phyloP scores from a whole-genome alignment of 2,329 filamentous ascomycete genomes.

The Neofusicoccum sp. region DNA sequence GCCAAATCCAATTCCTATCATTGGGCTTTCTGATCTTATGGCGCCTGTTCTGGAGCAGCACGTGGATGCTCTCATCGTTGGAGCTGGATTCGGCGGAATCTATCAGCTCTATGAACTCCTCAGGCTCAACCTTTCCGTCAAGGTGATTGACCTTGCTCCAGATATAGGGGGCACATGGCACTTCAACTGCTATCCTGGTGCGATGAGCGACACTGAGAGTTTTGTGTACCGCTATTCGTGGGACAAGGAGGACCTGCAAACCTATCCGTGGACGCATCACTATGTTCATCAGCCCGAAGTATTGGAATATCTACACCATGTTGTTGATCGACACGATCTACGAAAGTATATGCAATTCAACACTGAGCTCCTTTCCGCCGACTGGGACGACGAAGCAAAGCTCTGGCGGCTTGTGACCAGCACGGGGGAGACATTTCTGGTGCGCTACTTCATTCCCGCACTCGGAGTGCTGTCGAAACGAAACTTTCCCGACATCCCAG shows the following conservation, averaged over 20 bases:
- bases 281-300: slow-evolving; percentile 41
- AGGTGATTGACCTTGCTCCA: slow-evolving; percentile 28
- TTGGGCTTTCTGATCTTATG: background rate
- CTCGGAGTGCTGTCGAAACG: slow-evolving; percentile 37
- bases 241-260: slow-evolving; percentile 37
- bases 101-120: slow-evolving; percentile 32
- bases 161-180: slow-evolving; percentile 32
- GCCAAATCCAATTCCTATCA: too few species aligned
- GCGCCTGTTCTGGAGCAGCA: background rate
- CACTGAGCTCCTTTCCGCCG: slow-evolving; percentile 38
- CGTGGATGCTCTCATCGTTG: slow-evolving; percentile 31
- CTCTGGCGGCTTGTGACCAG: slow-evolving; percentile 37
- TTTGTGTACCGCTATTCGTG: slow-evolving; percentile 38
- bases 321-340: slow-evolving; percentile 38
- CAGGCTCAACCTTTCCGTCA: slow-evolving; percentile 30
- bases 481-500: slow-evolving; percentile 40
- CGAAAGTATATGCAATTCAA: slow-evolving; percentile 45
- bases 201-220: slow-evolving; percentile 21
- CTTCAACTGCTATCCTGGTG: slow-evolving; percentile 36
- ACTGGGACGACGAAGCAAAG: slow-evolving; percentile 34
- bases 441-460: slow-evolving; percentile 34
- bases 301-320: slow-evolving; percentile 37
- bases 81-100: slow-evolving; percentile 34
- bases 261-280: slow-evolving; percentile 40
- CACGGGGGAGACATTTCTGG: slow-evolving; percentile 26